A percentile compares a stretch with the other conserved stretches of the same genome.
phyloP scores from a whole-genome alignment of 805 yeast species.

The Geotrichum ghanense region DNA sequence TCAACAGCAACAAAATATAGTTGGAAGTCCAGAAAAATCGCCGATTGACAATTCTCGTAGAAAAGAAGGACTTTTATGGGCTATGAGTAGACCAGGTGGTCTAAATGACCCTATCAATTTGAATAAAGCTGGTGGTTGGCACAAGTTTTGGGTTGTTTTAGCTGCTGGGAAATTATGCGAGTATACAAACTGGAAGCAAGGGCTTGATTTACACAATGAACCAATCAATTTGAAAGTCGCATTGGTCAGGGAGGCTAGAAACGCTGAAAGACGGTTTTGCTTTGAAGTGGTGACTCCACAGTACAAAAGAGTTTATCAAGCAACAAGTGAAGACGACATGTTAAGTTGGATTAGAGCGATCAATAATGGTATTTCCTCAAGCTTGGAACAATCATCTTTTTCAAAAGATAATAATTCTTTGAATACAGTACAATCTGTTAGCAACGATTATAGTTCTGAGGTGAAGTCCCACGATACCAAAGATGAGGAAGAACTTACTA shows the following conservation, averaged over 20 bases:
- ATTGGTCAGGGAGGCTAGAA: conserved; percentile 37
- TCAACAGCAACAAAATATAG: neutral
- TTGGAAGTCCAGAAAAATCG: conserved; percentile 4
- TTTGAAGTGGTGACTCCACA: conserved; percentile 66
- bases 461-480: neutral
- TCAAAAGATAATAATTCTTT: conserved; percentile 5
- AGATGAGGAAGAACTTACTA: conserved; percentile 3
- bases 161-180: conserved; percentile 58
- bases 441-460: neutral
- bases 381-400: conserved; percentile 28
- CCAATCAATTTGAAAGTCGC: conserved; percentile 67
- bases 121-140: conserved; percentile 46
- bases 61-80: conserved; percentile 35
- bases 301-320: conserved; percentile 67
- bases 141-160: conserved; percentile 76
- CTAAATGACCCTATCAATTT: conserved; percentile 21
- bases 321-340: conserved; percentile 55
- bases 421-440: neutral
- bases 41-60: conserved; percentile 8
- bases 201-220: conserved; percentile 44
- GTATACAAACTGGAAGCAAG: conserved; percentile 71
- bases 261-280: conserved; percentile 39
- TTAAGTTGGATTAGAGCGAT: conserved; percentile 57
- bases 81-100: conserved; percentile 30
- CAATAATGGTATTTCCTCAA: conserved; percentile 37